Evolutionary conservation across 345 rosid species (phyloP).

Genomic region (Mallotus nudiflorus): DNA sequence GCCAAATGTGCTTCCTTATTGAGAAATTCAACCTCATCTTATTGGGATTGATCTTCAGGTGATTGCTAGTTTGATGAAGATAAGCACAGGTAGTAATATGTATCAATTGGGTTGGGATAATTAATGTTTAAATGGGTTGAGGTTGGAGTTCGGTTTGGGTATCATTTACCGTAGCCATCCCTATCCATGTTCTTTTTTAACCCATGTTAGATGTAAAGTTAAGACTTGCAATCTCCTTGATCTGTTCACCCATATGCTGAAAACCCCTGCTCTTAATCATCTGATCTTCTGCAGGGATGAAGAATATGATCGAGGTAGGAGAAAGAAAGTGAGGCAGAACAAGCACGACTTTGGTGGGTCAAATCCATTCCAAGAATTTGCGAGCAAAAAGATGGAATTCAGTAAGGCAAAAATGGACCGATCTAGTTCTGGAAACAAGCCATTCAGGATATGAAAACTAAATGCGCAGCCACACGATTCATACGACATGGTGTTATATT

Average conservation of each 20-base stretch:
- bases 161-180: no score
- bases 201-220: background rate
- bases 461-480: conserved; percentile 13
- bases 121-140: no score
- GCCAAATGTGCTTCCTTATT: background rate
- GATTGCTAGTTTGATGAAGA: no score
- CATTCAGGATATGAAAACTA: conserved; percentile 53
- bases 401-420: conserved; percentile 41
- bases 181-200: no score
- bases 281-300: conserved; percentile 60
- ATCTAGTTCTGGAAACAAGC: conserved; percentile 39
- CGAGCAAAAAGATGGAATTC: conserved; percentile 42
- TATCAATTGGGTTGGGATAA: no score
- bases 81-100: no score
- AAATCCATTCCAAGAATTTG: conserved; percentile 75
- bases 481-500: conserved; percentile 21
- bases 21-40: no score
- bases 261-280: background rate
- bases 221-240: background rate
- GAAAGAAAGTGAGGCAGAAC: conserved; percentile 63
- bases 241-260: no score
- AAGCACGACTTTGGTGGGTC: conserved; percentile 52
- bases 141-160: no score
- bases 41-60: no score
- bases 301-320: conserved; percentile 91